Evolutionary conservation across 2,329 filamentous ascomycete genomes (phyloP).

Genomic region (Claviceps sp.): DNA sequence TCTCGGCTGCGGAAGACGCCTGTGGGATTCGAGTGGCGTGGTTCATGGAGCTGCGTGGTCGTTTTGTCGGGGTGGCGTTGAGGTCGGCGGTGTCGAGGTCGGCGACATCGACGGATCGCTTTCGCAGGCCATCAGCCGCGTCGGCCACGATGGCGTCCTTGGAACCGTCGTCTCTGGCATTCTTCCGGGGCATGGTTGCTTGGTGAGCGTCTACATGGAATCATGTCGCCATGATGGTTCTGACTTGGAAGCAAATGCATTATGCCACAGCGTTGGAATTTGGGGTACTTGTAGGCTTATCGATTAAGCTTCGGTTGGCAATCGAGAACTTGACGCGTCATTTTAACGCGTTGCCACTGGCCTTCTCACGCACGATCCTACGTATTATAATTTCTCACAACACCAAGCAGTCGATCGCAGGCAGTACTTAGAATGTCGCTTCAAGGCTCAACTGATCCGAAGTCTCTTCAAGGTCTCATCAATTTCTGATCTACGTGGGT

Average conservation of each 20-base stretch:
- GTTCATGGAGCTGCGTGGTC: constrained; percentile 13
- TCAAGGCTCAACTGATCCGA: too few species aligned
- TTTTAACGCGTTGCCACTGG: too few species aligned
- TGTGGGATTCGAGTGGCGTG: constrained; percentile 1
- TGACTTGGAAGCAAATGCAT: background rate
- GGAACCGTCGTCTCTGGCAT: background rate
- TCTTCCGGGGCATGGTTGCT: constrained; percentile 5
- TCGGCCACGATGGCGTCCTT: background rate
- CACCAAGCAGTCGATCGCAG: too few species aligned
- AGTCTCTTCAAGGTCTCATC: too few species aligned
- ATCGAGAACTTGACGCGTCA: too few species aligned
- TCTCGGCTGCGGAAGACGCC: constrained; percentile 1
- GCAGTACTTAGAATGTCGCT: too few species aligned
- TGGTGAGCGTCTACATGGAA: background rate
- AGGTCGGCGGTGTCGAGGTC: constrained; percentile 14
- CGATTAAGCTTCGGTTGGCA: background rate
- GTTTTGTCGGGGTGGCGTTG: constrained; percentile 20
- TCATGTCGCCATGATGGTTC: background rate
- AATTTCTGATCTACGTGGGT: too few species aligned
- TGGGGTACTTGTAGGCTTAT: background rate
- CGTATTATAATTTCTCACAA: too few species aligned
- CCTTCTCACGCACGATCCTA: too few species aligned
- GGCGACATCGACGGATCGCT: constrained; percentile 14
- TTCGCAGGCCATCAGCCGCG: constrained; percentile 5
- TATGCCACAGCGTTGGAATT: background rate